Evolutionary conservation across 2,329 filamentous ascomycete species (phyloP), one percentile per base, ranked within the genome.

Genomic region (Ramularia endophylla): DNA sequence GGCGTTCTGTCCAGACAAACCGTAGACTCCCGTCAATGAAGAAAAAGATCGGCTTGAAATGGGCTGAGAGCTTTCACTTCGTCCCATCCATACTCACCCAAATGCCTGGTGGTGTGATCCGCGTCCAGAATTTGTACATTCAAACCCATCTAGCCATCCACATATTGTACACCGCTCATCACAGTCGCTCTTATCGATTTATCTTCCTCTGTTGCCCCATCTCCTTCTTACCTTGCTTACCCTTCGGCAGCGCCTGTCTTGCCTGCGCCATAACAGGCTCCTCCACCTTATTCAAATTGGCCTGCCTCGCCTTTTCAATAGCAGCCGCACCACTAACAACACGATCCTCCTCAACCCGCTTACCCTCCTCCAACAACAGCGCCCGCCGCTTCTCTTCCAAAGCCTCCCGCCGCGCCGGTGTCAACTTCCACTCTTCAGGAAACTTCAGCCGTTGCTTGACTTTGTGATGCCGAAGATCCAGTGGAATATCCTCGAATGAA

Each of bases 391-490:
- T 68, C 30, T 71, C 72, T n/a, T 78, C 75, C 37, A 95, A 69
- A 64, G 84, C 73, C 57, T 69, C 61, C 59, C 73, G 75, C 49
- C 87, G 75, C 66, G 85, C 72, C 34, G 77, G 67, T 2, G 84
- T 89, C 73, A 98, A 68, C 44, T 75, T 77, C 92, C 92, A 98
- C 53, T 81, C 78, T 54, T 79, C 74, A 2, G 92, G 92, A 65
- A 95, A 97, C 50, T 72, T 74, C 40, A 78, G 73, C 60, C 77
- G 78, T 30, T 64, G 63, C 70, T 83, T 85, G 48, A 76, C 72
- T 58, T 77, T 81, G 70, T 90, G 81, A 65, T 97, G 90, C 55
- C 92, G 77, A 46, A 87, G 82, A 60, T 98, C 89, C 36, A 97
- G 75, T 2, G 92, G 90, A 20, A 98, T 68, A 62, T 98, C 92